These are phyloP conservation scores for Thymus quinquecostatus DNA, from an alignment of 257 asterid genomes.

Conservation along the genomic window DNA sequence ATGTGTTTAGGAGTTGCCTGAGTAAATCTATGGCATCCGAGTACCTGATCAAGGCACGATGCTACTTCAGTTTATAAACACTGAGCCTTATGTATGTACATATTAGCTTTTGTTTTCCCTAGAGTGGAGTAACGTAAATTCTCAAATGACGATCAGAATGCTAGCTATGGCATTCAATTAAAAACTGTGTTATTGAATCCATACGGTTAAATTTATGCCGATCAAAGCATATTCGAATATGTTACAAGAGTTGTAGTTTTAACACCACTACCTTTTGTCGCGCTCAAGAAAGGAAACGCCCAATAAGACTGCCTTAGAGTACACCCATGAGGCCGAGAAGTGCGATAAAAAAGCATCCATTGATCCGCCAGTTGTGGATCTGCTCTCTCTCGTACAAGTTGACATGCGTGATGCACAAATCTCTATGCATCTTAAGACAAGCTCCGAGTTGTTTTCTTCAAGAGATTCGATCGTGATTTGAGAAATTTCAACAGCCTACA, in stretches of 20 bases:
- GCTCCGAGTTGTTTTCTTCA: conserved; percentile 58
- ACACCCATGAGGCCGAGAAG: conserved; percentile 83
- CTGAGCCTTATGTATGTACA: neutral
- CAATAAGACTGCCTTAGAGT: conserved; percentile 85
- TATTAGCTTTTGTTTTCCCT: neutral
- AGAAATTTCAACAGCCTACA: conserved; percentile 87
- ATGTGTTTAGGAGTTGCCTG: conserved; percentile 58
- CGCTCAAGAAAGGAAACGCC: conserved; percentile 91
- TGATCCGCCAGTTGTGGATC: conserved; percentile 48
- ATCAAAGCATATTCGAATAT: neutral
- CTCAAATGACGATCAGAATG: too few species aligned
- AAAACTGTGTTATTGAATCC: too few species aligned
- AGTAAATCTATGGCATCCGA: conserved; percentile 72
- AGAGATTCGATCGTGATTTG: conserved; percentile 85
- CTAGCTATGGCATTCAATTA: too few species aligned
- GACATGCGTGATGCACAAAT: conserved; percentile 56
- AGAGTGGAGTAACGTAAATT: too few species aligned
- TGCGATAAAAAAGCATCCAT: conserved; percentile 53
- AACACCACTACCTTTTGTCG: conserved; percentile 61
- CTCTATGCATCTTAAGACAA: conserved; percentile 74
- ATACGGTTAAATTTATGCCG: too few species aligned
- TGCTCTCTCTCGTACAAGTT: conserved; percentile 42
- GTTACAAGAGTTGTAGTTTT: conserved; percentile 13
- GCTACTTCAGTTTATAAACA: neutral
- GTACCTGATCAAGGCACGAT: conserved; percentile 47